Evolutionary conservation across 345 rosid genomes (phyloP).

Genomic region (Dipteronia dyeriana): DNA sequence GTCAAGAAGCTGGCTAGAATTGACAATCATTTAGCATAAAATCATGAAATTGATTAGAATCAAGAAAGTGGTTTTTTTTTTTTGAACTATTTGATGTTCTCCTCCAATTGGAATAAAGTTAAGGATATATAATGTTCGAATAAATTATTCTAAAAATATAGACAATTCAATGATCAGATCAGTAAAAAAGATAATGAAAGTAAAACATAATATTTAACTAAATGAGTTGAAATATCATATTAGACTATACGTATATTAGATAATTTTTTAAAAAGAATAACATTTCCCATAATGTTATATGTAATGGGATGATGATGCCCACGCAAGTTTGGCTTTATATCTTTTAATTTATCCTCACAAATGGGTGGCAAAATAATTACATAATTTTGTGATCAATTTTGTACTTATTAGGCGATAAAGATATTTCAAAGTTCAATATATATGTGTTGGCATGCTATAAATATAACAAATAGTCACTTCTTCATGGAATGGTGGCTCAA

Average conservation of each 20-base stretch:
- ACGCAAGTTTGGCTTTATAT: neutral
- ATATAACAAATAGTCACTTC: too few species aligned
- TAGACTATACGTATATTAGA: too few species aligned
- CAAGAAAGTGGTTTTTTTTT: neutral
- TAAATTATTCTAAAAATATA: too few species aligned
- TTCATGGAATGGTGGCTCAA: too few species aligned
- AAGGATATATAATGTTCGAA: too few species aligned
- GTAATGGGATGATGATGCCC: neutral
- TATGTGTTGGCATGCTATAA: neutral
- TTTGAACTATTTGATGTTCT: neutral
- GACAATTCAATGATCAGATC: too few species aligned
- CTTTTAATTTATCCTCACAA: neutral
- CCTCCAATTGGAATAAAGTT: conserved; percentile 7
- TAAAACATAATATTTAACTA: too few species aligned
- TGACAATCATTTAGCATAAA: neutral
- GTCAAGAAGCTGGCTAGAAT: neutral
- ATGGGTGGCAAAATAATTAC: neutral
- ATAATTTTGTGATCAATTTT: neutral
- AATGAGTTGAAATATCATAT: too few species aligned
- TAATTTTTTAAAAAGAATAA: too few species aligned
- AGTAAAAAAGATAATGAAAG: too few species aligned
- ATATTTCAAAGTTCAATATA: too few species aligned
- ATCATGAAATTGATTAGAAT: neutral
- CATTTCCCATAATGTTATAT: too few species aligned
- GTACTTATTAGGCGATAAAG: neutral